Conservation (phyloP, 2,329 filamentous ascomycete genomes). For the Penicillium sp. region DNA sequence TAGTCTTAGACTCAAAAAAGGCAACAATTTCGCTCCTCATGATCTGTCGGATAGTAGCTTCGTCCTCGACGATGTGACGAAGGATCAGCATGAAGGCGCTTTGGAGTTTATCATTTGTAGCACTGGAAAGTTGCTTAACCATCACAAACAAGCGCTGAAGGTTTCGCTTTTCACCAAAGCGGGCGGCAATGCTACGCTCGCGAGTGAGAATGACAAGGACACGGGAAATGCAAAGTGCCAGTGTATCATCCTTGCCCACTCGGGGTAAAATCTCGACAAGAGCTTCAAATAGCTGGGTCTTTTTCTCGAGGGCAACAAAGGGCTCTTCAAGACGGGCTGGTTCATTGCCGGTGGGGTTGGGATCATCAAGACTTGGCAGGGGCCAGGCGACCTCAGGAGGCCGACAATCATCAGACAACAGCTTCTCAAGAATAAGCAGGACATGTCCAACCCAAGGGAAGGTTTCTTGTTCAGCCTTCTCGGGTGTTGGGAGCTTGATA, state of each 20-base stretch:
- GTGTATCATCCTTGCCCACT: slow-evolving; percentile 79
- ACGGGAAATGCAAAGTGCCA: slow-evolving; percentile 79
- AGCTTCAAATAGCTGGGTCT: slow-evolving; percentile 67
- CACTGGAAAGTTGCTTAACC: slow-evolving; percentile 84
- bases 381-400: slow-evolving; percentile 72
- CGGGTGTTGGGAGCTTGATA: slow-evolving; percentile 61
- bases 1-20: slow-evolving; percentile 62
- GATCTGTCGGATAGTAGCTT: slow-evolving; percentile 82
- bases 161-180: slow-evolving; percentile 82
- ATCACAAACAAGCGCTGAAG: slow-evolving; percentile 89
- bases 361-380: slow-evolving; percentile 48
- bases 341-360: slow-evolving; percentile 49
- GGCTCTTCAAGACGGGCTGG: slow-evolving; percentile 60
- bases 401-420: slow-evolving; percentile 85
- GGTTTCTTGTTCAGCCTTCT: slow-evolving; percentile 70
- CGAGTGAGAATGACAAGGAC: slow-evolving; percentile 86
- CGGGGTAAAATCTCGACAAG: slow-evolving; percentile 81
- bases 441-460: slow-evolving; percentile 91
- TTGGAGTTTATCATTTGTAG: slow-evolving; percentile 71
- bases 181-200: slow-evolving; percentile 68
- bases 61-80: slow-evolving; percentile 91
- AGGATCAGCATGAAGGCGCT: slow-evolving; percentile 79
- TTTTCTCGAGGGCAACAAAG: slow-evolving; percentile 63
- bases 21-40: slow-evolving; percentile 85
- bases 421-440: slow-evolving; percentile 81